Evolutionary conservation across 129 eudicot genomes (phyloP).

Genomic region (Arctium lappa): DNA sequence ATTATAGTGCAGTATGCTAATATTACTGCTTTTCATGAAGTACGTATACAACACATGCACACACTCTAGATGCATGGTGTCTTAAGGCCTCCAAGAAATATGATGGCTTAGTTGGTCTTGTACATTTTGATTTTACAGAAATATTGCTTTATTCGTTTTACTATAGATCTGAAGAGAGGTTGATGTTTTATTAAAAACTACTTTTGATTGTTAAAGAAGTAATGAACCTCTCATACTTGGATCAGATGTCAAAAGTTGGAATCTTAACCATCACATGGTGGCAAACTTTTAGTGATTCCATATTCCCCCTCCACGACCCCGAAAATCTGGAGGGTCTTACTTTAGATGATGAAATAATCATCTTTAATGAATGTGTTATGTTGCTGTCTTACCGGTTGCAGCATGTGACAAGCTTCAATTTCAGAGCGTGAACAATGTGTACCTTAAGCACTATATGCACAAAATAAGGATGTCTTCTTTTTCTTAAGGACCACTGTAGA

Average conservation of each 20-base stretch:
- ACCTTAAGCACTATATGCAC: conserved; percentile 17
- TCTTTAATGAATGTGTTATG: conserved; percentile 26
- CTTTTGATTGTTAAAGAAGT: not conserved
- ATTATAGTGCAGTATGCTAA: not conserved
- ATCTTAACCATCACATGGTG: conserved; percentile 21
- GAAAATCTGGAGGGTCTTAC: not conserved
- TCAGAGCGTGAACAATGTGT: conserved; percentile 25
- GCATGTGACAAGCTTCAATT: conserved; percentile 23
- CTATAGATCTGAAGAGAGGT: not conserved
- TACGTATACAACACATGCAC: not conserved
- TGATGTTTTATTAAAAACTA: not conserved
- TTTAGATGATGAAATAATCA: not conserved
- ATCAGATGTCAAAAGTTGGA: not conserved
- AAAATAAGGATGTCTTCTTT: conserved; percentile 21
- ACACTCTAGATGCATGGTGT: not conserved
- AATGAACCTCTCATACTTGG: not conserved
- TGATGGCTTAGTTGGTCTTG: not conserved
- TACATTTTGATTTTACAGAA: not conserved
- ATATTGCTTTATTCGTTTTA: not conserved
- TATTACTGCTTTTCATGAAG: not conserved
- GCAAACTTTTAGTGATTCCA: not conserved
- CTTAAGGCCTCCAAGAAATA: not conserved
- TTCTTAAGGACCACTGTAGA: conserved; percentile 20
- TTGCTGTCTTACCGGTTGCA: conserved; percentile 17
- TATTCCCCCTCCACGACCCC: not conserved